Base-by-base conservation (phyloP, 495 filamentous ascomycete species). In the Tuber umbilicatum region DNA sequence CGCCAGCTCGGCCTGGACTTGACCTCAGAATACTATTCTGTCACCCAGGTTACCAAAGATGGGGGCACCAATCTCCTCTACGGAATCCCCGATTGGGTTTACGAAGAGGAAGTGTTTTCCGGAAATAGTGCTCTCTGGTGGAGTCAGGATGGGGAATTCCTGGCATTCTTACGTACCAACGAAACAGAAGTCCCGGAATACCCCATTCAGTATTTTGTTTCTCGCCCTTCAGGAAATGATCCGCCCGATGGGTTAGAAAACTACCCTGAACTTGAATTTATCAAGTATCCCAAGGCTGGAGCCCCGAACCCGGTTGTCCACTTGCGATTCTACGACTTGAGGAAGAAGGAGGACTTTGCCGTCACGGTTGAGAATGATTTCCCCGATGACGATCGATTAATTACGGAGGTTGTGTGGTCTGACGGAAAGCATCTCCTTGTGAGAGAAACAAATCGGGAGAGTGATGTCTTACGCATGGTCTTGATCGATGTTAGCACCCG, bases 41-140 rank as follows among this genome's bases (percentile, higher is more conserved):
- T 94, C 21, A 87, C 85, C 6, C 89, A 90, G 74, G 90, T 99
- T 74, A 99, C 95, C 21, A 90, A 85, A 75, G 94, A 98, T 82
- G 95, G 95, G 55, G 91, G 94, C 0, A 83, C 86, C 2, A 88
- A 98, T 74, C 87, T 95, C 23, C 98, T 99, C 86, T 96, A 98
- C 79, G 95, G 95, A 35, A 89, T 97, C n/a, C 95, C 95, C 0
- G 95, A 99, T 83, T 99, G 95, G 95, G 95, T 99, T 0, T 99
- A 97, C 78, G 95, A 99, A 82, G 95, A 99, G 82, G 95, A 99
- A 83, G 94, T 99, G 9, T 91, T 98, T 77, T 76, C 85, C 2
- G 89, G 89, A 4, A 91, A 92, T 78, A 93, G 87, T 70, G 96
- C 91, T 10, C 94, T 94, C 0, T 98, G 95, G 95, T 98, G 93